Base-by-base conservation (phyloP, 352 stramenopile species). In the Blastocystis sp. region DNA sequence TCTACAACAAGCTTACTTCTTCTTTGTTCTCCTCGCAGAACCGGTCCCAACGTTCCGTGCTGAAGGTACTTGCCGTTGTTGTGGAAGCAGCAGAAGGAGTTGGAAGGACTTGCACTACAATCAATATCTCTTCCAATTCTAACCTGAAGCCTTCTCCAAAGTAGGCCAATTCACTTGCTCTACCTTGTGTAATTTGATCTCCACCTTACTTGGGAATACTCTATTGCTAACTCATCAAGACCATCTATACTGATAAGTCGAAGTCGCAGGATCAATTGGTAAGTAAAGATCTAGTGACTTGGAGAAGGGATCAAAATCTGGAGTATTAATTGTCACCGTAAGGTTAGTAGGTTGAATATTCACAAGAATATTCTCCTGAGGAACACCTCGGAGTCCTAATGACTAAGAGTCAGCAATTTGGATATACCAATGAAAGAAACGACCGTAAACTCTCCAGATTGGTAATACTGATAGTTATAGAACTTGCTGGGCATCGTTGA, bases 391-490 rank as follows among this genome's bases (percentile, higher is more conserved):
- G 21, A 83, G 46, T 56, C 71, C 71, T 83, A 49, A 21, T 42
- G 5, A 9, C n/a, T 35, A 63, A 65, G 19, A 37, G n/a, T 67
- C 6, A 21, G 24, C 16, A 37, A 35, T 14, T 21, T 14, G 7
- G 27, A 37, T 1, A 37, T 43, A 83, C 71, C 71, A n/a, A 83
- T 83, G 54, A 83, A 83, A 42, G 71, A 83, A 49, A 83, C 71
- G 1, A 83, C 51, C 2, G 65, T 27, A 27, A 67, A 83, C 3
- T 83, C 71, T 27, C 54, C 54, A 54, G 71, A 83, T 66, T 83
- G 71, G 49, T 83, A 83, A 46, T 66, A 83, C 42, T 83, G 57
- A 43, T 83, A 39, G 51, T 83, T 83, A 43, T 83, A 83, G 14
- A 46, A 46, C 29, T 83, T 83, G 1, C 14, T 49, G n/a, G 54